Conservation (phyloP, 78 protist genomes). For the Bodo saltans region DNA sequence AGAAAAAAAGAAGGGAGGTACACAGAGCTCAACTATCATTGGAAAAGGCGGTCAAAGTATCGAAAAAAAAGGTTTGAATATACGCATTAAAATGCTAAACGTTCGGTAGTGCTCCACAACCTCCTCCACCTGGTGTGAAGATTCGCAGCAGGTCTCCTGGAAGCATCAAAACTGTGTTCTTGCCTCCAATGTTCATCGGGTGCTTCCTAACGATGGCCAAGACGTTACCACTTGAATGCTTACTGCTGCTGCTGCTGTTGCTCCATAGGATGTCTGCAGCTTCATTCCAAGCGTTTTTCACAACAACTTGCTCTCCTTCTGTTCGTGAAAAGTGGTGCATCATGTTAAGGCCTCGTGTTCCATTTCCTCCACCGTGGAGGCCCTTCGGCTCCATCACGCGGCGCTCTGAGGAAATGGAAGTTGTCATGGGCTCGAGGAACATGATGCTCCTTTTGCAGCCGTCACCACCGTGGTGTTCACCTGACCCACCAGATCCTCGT, state of each 20-base stretch:
- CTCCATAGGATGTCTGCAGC: not conserved
- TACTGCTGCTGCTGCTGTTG: slow-evolving; percentile 37
- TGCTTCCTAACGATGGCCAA: too few species aligned
- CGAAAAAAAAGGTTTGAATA: too few species aligned
- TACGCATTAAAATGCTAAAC: too few species aligned
- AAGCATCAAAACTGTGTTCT: slow-evolving; percentile 38
- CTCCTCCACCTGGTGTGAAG: slow-evolving; percentile 78
- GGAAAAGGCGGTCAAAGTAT: too few species aligned
- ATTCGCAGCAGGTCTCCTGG: slow-evolving; percentile 65
- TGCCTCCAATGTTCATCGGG: slow-evolving; percentile 70
- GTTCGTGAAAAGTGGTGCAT: not conserved
- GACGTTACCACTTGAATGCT: too few species aligned
- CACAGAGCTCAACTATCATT: too few species aligned
- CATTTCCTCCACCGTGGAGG: slow-evolving; percentile 69
- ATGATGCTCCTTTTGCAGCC: slow-evolving; percentile 79
- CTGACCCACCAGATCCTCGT: slow-evolving; percentile 82
- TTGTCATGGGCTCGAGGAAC: slow-evolving; percentile 39
- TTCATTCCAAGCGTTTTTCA: not conserved
- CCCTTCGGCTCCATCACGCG: slow-evolving; percentile 64
- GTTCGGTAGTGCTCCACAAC: slow-evolving; percentile 50
- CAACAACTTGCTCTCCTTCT: not conserved
- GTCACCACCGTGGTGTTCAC: slow-evolving; percentile 77
- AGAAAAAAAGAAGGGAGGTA: too few species aligned
- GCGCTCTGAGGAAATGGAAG: slow-evolving; percentile 38
- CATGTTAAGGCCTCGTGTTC: slow-evolving; percentile 68